phyloP scores from a whole-genome alignment of 2,329 filamentous ascomycete species.

The Fusarium lyarnte region DNA sequence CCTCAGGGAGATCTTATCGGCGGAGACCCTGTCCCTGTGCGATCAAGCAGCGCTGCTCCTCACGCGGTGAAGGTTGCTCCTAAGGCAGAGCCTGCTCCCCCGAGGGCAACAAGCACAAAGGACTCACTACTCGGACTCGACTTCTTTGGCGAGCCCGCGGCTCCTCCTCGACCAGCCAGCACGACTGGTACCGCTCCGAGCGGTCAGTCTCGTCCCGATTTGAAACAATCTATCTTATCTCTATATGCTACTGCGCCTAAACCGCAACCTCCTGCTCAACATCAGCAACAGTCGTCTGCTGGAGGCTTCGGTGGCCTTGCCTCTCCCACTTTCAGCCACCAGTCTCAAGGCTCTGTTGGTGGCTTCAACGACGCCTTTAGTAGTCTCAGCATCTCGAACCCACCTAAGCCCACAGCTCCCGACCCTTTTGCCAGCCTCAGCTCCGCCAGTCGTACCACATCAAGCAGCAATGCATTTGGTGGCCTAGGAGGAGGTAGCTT shows the following conservation, averaged over 20 bases:
- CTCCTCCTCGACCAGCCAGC: constrained; percentile 84
- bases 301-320: constrained; percentile 75
- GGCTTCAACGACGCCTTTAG: constrained; percentile 81
- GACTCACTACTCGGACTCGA: constrained; percentile 93
- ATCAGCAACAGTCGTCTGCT: constrained; percentile 60
- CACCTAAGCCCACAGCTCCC: constrained; percentile 54
- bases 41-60: constrained; percentile 80
- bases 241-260: constrained; percentile 88
- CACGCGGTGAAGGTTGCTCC: constrained; percentile 65
- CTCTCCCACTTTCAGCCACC: constrained; percentile 63
- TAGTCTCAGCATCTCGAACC: constrained; percentile 56
- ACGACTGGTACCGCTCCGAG: constrained; percentile 71
- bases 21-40: constrained; percentile 73
- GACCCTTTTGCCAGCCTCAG: constrained; percentile 71
- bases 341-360: constrained; percentile 61
- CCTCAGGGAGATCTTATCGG: constrained; percentile 84
- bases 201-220: constrained; percentile 82
- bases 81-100: constrained; percentile 71
- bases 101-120: constrained; percentile 76
- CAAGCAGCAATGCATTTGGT: constrained; percentile 57
- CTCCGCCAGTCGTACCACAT: constrained; percentile 47
- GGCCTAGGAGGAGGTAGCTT: constrained; percentile 79
- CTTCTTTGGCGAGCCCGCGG: constrained; percentile 81
- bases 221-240: constrained; percentile 97
- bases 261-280: constrained; percentile 68